A percentile compares a stretch with the other conserved stretches of the same genome.
Conservation (phyloP, 1,139 yeast species). For the Candida tropicalis region DNA sequence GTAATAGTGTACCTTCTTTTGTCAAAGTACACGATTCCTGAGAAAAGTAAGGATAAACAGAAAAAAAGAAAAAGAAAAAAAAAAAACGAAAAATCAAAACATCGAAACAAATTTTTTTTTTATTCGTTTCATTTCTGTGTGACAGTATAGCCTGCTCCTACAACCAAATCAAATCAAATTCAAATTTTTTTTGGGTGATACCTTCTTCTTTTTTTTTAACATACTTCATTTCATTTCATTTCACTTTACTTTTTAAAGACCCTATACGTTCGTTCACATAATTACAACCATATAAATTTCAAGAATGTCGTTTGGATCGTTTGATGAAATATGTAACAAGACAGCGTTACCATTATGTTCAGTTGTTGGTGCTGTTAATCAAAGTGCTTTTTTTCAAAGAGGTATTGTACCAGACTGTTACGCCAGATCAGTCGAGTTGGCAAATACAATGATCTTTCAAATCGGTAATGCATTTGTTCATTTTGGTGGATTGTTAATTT, state of each 20-base stretch:
- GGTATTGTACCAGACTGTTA: conserved; percentile 82
- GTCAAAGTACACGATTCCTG: too few species aligned
- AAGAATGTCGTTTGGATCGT: conserved; percentile 66
- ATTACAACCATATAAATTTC: not conserved
- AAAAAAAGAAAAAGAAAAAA: not conserved
- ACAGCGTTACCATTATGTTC: conserved; percentile 82
- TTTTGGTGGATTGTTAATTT: conserved; percentile 67
- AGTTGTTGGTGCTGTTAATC: conserved; percentile 49
- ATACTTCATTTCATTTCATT: not conserved
- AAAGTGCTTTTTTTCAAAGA: conserved; percentile 31
- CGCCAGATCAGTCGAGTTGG: conserved; percentile 81
- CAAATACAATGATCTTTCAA: conserved; percentile 89
- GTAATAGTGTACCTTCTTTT: too few species aligned
- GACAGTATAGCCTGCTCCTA: not conserved
- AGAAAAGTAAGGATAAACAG: not conserved
- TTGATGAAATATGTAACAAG: conserved; percentile 63
- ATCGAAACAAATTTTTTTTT: conserved; percentile 5
- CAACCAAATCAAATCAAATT: not conserved
- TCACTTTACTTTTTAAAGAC: not conserved
- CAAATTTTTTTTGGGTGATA: too few species aligned
- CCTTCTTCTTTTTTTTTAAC: not conserved
- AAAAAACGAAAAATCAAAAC: conserved; percentile 5
- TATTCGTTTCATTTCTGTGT: conserved; percentile 2
- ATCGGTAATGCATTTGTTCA: conserved; percentile 89
- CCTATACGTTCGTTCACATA: conserved; percentile 1